Base-by-base conservation (phyloP, 2,329 filamentous ascomycete genomes). In the Grosmannia serpens region DNA sequence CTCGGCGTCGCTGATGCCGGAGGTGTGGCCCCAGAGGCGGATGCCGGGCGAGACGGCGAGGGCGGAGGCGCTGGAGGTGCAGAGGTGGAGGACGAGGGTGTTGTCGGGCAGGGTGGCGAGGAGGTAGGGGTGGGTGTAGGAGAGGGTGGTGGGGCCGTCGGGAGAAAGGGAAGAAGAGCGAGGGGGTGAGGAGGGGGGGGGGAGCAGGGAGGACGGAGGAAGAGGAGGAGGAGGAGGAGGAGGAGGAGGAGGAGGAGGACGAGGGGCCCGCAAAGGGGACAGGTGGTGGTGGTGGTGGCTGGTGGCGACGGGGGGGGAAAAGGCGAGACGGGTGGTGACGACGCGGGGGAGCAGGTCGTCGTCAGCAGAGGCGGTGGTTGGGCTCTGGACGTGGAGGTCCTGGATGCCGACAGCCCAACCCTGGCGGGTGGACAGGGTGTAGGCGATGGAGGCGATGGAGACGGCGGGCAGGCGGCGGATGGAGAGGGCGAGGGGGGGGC, bases 321-420 rank as follows among this genome's bases (percentile, higher is more conserved):
- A 75, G 17, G 75, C 75, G 4, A 77, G 65, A 9, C 70, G 66
- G 3, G 74, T 75, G 0, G 71, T 69, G 2, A 64, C 68, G 26
- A 77, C 68, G 15, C 73, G 69, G 0, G 74, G 67, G 6, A 55
- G 38, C 4, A 4, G 4, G 7, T 38, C 35, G 13, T 27, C 31
- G n/a, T 17, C 24, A 3, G 31, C 20, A 20, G 27, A 65, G 49
- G 50, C 63, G 61, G 59, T 57, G 22, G 24, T 24, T 1, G 51
- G 29, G 50, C 65, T 66, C 1, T 67, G 71, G 50, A 95, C 78
- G 59, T 87, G 84, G 50, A 96, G 75, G 70, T 96, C 92, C 70
- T 97, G 92, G n/a, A 97, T 82, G 2, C 91, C 91, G 20, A 96
- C 81, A 9, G 88, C 91, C 89, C 91, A 96, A 31, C 91, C 91